Evolutionary conservation across 805 yeast genomes (phyloP), one percentile per base, ranked within the genome.

Genomic region (Suhomyces faveliae): DNA sequence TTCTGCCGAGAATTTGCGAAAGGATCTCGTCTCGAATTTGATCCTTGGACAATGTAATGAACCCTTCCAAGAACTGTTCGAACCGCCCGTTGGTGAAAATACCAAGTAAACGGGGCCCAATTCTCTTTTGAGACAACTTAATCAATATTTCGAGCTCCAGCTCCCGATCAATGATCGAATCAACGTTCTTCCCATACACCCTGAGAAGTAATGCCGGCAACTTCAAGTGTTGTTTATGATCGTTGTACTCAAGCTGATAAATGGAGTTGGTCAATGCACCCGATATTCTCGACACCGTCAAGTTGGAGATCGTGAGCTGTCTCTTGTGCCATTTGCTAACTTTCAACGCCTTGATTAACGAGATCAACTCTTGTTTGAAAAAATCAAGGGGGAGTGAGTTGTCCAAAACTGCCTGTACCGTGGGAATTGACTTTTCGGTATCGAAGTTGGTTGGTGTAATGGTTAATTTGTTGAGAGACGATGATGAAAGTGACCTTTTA

Each of bases 221-320:
- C 57, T 48, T 58, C n/a, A 59, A 38, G 30, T 55, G 56, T 40
- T 62, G 67, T 61, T 63, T 45, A 53, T 51, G 40, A 63, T 73
- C 54, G 55, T 66, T 53, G 46, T 87, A 84, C 57, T 79, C 84
- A 3, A 94, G 79, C 59, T 83, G 83, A 64, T 86, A 94, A 46
- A 92, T 87, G 27, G 91, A 85, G 64, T 94, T 94, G 17, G 98
- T 94, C 63, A 94, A 76, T 0, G 99, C 99, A 17, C 99, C 98
- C 30, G 88, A 80, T 43, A 94, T 89, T 54, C 96, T 77, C 35
- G 68, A 73, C 17, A 91, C 64, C 19, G 67, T 72, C 35, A 92
- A 64, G 33, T 71, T 66, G 7, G 71, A 56, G 53, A 59, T 58
- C 3, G 63, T 61, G 51, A 73, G 75, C 45, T 54, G 70, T 24